phyloP scores from a whole-genome alignment of 768 basidiomycete species.

The Paxillus rubicundulus region DNA sequence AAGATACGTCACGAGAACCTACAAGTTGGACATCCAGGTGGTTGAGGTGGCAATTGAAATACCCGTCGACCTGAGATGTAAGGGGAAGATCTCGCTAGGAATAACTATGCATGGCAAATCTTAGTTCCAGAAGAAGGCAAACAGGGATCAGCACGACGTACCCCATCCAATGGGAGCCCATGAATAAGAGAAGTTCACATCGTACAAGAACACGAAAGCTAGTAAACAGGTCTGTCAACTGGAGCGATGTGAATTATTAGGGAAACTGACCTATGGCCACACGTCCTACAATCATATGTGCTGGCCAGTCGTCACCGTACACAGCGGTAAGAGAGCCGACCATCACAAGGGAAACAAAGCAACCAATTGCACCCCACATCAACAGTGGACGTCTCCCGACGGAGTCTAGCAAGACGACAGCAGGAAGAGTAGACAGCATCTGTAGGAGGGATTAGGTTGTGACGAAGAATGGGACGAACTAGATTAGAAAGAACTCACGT shows the following conservation, averaged over 20 bases:
- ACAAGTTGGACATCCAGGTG: constrained; percentile 43
- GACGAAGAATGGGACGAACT: background rate
- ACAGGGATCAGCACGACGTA: constrained; percentile 6
- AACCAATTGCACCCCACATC: constrained; percentile 39
- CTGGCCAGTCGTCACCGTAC: constrained; percentile 29
- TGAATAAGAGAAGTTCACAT: constrained; percentile 35
- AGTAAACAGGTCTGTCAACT: constrained; percentile 15
- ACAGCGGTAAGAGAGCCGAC: constrained; percentile 28
- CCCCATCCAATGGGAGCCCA: constrained; percentile 33
- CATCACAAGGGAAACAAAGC: constrained; percentile 26
- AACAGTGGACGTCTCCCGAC: constrained; percentile 40
- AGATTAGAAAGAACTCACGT: constrained; percentile 11
- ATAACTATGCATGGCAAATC: constrained; percentile 30
- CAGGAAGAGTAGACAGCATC: constrained; percentile 36
- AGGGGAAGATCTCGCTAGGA: constrained; percentile 41
- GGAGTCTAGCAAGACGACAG: constrained; percentile 36
- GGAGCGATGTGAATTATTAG: constrained; percentile 14
- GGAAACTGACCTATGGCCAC: constrained; percentile 28
- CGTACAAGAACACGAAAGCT: constrained; percentile 40
- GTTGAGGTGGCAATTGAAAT: constrained; percentile 41
- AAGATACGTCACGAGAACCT: background rate
- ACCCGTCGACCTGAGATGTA: constrained; percentile 40
- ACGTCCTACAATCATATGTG: constrained; percentile 26
- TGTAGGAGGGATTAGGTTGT: constrained; percentile 11
- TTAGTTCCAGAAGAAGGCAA: constrained; percentile 1